Base-by-base conservation (phyloP, 2,329 filamentous ascomycete genomes). In the Neofusicoccum ribis region DNA sequence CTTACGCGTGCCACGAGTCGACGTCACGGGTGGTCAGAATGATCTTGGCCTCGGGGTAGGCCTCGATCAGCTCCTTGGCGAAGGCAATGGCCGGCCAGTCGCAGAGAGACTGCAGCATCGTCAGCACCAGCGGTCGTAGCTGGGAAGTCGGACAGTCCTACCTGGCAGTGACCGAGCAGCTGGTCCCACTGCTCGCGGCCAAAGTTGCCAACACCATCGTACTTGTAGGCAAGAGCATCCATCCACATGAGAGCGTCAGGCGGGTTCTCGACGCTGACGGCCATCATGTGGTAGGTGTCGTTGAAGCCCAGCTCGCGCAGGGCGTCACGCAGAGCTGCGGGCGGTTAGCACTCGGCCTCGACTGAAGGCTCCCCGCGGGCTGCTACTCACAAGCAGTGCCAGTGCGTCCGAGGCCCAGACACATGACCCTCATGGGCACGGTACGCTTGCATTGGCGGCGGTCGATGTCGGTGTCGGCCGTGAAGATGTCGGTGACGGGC, bases 391-490 rank as follows among this genome's bases (percentile, higher is more conserved):
- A 91, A 39, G 88, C 85, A 71, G 89, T 91, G 72, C 89, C 89
- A 8, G 89, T 92, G 68, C 89, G 84, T 64, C 88, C 88, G 17
- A 91, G 82, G 51, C 89, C 89, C 0, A 92, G 83, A 52, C 88
- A 85, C 39, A 92, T 85, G 52, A 92, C 86, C 74, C 86, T 86
- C 89, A 92, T 91, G 39, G 89, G 89, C 60, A 90, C 88, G 37
- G 81, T 85, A 64, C 89, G 87, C 66, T 82, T 84, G 76, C 87
- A 88, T 80, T 87, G 80, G 69, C 86, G 82, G 58, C 86, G 82
- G 77, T 92, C 87, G 75, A 91, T 89, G 72, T 87, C 85, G 47
- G 87, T 90, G 73, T 90, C 88, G 69, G 76, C 79, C 61, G 88
- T 90, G 77, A 89, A 87, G 73, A 87, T 79, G 73, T 87, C 85